Base-by-base conservation (phyloP, 192 early-diverging fungal species). In the Entomortierella lignicola region DNA sequence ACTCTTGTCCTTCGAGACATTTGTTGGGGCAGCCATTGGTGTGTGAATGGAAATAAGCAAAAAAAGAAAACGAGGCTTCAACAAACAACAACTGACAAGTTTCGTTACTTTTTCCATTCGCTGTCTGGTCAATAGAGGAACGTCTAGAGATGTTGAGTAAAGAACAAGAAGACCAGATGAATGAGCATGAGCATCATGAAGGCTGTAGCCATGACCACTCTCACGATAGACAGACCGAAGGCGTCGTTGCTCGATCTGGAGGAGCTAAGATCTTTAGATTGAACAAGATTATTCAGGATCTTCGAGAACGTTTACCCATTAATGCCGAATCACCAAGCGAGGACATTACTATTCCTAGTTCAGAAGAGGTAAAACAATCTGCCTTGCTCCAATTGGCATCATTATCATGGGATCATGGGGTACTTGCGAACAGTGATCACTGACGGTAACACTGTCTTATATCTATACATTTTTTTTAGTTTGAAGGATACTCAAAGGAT, bases 301-400 rank as follows among this genome's bases (percentile, higher is more conserved):
- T 89, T 37, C 79, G 86, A 8, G 72, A 79, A n/a, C 60, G 66
- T 15, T 64, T 89, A 26, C 86, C 88, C 17, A 43, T 89, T 26
- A 81, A 85, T 20, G 85, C 88, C 27, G 86, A 87, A 60, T 85
- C 86, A 7, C 88, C 86, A 3, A 80, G 67, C 29, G 86, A 87
- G 62, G 64, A 82, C 25, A 81, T 83, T 27, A 73, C 66, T 7
- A 86, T 85, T 21, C 86, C 86, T 11, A 57, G 71, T 1, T 85
- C 81, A 3, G 72, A 81, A 29, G 85, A 87, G 59, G 87, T 83
- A 82, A 56, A 29, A 25, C 17, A 6, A 31, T 18, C 27, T 50
- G 8, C 2, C 58, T 44, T 11, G 25, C 41, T n/a, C n/a, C n/a
- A n/a, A n/a, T n/a, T n/a, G n/a, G n/a, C n/a, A n/a, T n/a, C n/a